phyloP scores from a whole-genome alignment of 352 stramenopile species.

The Pythium oligandrum region DNA sequence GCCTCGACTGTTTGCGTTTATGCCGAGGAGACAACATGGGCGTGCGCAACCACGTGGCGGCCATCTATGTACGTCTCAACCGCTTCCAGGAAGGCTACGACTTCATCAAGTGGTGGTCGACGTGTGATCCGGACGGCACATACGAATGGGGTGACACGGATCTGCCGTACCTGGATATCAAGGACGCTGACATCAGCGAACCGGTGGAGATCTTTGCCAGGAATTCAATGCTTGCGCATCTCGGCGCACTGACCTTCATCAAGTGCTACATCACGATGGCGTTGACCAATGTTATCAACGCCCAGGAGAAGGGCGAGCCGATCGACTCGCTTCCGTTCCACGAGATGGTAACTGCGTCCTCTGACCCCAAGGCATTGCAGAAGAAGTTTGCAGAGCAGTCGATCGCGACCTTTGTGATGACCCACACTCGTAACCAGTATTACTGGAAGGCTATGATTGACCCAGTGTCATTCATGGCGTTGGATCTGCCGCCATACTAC shows the following conservation, averaged over 20 bases:
- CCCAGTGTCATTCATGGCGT: background rate
- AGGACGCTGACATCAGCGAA: conserved; percentile 5
- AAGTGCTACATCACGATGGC: background rate
- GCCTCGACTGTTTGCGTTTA: conserved; percentile 5
- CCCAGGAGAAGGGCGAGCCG: background rate
- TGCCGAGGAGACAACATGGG: conserved; percentile 8
- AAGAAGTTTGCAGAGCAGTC: background rate
- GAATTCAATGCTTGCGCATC: background rate
- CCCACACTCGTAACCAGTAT: conserved; percentile 2
- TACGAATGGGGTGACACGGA: conserved; percentile 4
- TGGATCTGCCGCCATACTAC: background rate
- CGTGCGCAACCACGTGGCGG: conserved; percentile 4
- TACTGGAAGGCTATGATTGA: conserved; percentile 3
- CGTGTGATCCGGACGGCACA: background rate
- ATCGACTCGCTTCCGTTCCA: background rate
- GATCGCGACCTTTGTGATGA: background rate
- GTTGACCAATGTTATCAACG: background rate
- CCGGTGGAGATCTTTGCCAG: background rate
- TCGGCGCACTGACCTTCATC: conserved; percentile 1
- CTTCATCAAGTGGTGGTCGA: conserved; percentile 10
- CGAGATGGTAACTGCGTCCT: too few species aligned
- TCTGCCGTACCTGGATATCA: conserved; percentile 1
- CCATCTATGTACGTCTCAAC: background rate
- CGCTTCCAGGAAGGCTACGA: conserved; percentile 9
- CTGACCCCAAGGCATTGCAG: background rate